Percentiles rank a stretch among this genome's conserved stretches.
Evolutionary conservation across 1,139 yeast species (phyloP).

Genomic region (Pichia sp.): DNA sequence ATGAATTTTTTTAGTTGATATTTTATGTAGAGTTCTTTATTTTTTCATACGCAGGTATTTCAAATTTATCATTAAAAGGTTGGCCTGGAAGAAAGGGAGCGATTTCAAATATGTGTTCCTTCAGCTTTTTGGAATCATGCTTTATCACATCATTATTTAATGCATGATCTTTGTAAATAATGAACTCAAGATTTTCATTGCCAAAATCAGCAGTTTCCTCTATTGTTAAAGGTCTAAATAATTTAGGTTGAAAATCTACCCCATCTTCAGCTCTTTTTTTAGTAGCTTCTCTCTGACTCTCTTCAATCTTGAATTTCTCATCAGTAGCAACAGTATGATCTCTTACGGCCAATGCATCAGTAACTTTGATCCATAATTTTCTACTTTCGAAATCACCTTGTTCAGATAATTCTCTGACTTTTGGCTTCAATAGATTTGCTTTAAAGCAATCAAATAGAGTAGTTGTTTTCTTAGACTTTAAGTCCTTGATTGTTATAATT

Average conservation of each 20-base stretch:
- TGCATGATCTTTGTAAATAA: conserved; percentile 55
- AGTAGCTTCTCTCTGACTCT: conserved; percentile 68
- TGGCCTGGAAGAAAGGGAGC: conserved; percentile 82
- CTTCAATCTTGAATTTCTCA: conserved; percentile 81
- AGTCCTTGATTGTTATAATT: conserved; percentile 61
- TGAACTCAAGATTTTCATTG: conserved; percentile 51
- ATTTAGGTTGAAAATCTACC: conserved; percentile 70
- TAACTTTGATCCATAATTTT: conserved; percentile 74
- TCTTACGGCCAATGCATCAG: conserved; percentile 66
- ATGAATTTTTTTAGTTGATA: too few relatives aligned
- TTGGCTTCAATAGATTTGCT: conserved; percentile 51
- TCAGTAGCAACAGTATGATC: conserved; percentile 81
- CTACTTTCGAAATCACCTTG: conserved; percentile 82
- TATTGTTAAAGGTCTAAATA: conserved; percentile 46
- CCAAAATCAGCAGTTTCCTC: conserved; percentile 32
- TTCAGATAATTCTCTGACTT: conserved; percentile 68
- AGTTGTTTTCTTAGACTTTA: conserved; percentile 26
- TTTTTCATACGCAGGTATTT: conserved; percentile 63
- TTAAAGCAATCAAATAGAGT: conserved; percentile 60
- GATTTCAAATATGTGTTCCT: conserved; percentile 49
- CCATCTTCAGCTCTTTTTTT: conserved; percentile 74
- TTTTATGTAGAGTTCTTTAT: conserved; percentile 17
- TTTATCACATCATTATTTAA: conserved; percentile 28
- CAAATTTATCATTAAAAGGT: conserved; percentile 52
- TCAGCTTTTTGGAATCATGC: conserved; percentile 37